Evolutionary conservation across 441 rosid species (phyloP).

Genomic region (Eruca vesicaria): DNA sequence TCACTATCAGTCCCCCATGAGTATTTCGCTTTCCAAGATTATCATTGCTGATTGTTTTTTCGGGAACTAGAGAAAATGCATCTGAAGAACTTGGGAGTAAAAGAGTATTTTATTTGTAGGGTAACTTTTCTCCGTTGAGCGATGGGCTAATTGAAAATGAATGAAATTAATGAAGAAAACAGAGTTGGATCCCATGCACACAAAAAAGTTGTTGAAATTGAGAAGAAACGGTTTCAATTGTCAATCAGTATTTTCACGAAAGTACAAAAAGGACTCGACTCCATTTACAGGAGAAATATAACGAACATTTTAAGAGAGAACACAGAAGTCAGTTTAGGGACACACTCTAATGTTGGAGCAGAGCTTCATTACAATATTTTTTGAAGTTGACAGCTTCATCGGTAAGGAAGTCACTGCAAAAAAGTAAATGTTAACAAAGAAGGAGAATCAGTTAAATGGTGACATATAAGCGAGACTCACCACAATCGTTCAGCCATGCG

Average conservation of each 20-base stretch:
- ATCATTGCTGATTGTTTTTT: too few relatives aligned
- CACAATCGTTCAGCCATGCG: slow-evolving; percentile 81
- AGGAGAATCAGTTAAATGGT: background rate
- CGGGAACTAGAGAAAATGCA: too few relatives aligned
- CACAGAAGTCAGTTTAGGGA: background rate
- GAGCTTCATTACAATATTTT: slow-evolving; percentile 70
- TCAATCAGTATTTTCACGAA: background rate
- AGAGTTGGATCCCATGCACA: background rate
- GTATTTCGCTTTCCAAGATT: too few relatives aligned
- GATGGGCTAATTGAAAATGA: too few relatives aligned
- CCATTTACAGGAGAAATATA: background rate
- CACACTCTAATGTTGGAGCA: slow-evolving; percentile 53
- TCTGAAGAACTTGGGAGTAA: too few relatives aligned
- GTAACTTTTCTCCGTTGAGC: too few relatives aligned
- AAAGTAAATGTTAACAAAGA: background rate
- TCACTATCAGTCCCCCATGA: too few relatives aligned
- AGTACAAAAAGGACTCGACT: background rate
- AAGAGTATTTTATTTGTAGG: too few relatives aligned
- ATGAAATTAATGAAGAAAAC: too few relatives aligned
- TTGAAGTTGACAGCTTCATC: slow-evolving; percentile 81
- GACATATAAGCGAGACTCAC: slow-evolving; percentile 43
- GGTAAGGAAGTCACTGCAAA: slow-evolving; percentile 62
- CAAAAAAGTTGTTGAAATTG: background rate
- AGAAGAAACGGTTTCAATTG: background rate
- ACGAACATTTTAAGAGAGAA: background rate